These are phyloP conservation scores for Castanospermum australe DNA, from an alignment of 306 rosid species.

Conservation along the genomic window DNA sequence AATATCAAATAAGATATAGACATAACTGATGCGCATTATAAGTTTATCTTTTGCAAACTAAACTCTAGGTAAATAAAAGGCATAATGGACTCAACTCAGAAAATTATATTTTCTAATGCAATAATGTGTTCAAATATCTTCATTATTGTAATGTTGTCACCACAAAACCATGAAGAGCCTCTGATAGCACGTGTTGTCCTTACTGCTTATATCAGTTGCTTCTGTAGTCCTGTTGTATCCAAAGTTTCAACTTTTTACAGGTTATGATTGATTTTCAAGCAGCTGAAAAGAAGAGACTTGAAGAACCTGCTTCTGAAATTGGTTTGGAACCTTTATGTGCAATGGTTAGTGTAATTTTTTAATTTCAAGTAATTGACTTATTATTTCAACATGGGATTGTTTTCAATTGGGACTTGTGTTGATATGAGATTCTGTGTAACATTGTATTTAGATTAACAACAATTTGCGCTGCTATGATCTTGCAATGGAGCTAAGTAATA, in stretches of 20 bases:
- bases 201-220: conserved; percentile 14
- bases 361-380: neutral
- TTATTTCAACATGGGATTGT: conserved; percentile 11
- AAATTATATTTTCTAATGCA: neutral
- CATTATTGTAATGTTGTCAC: neutral
- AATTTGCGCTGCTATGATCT: conserved; percentile 98
- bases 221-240: neutral
- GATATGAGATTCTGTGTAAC: conserved; percentile 14
- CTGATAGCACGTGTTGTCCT: neutral
- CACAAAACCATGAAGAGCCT: conserved; percentile 1
- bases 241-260: conserved; percentile 40
- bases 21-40: conserved; percentile 2
- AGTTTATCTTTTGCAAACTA: neutral
- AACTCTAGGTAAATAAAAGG: conserved; percentile 6
- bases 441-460: conserved; percentile 76
- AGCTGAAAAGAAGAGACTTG: conserved; percentile 84
- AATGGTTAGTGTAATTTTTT: conserved; percentile 60
- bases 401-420: conserved; percentile 12
- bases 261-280: conserved; percentile 99
- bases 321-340: conserved; percentile 95
- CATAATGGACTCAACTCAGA: neutral
- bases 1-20: conserved; percentile 14
- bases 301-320: conserved; percentile 95
- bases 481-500: conserved; percentile 90
- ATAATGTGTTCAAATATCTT: conserved; percentile 16